Evolutionary conservation across 1,284 basidiomycete genomes (phyloP).

Genomic region (Vanrija humicola): DNA sequence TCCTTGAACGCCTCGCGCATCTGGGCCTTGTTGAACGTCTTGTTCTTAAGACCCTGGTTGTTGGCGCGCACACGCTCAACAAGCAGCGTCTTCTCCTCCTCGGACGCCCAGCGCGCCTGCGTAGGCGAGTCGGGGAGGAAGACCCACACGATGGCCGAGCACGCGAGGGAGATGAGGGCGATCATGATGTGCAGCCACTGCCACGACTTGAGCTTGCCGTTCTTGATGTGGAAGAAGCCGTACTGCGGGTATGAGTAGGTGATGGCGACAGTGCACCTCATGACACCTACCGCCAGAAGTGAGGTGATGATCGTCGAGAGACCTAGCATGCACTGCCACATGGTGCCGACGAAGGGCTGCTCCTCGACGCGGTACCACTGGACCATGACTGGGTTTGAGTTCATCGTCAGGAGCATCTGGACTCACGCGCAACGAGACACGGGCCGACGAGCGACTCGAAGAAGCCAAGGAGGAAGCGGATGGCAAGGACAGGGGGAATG

Average conservation of each 20-base stretch:
- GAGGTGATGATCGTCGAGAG: conserved; percentile 7
- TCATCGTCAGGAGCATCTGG: no score
- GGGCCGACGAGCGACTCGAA: conserved; percentile 4
- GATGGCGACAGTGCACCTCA: background rate
- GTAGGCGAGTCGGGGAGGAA: conserved; percentile 29
- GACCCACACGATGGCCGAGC: conserved; percentile 11
- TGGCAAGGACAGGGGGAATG: conserved; percentile 4
- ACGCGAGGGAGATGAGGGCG: conserved; percentile 17
- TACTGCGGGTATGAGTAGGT: conserved; percentile 1
- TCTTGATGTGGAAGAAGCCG: conserved; percentile 27
- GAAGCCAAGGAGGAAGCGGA: conserved; percentile 10
- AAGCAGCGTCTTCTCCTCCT: conserved; percentile 23
- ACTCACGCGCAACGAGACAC: conserved; percentile 2
- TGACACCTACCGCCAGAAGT: conserved; percentile 2
- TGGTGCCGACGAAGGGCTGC: conserved; percentile 14
- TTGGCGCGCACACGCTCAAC: conserved; percentile 35
- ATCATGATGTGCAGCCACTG: conserved; percentile 27
- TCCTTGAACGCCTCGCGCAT: conserved; percentile 1
- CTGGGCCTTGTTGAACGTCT: conserved; percentile 2
- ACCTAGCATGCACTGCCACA: conserved; percentile 22
- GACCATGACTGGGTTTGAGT: conserved; percentile 12
- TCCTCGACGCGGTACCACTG: conserved; percentile 20
- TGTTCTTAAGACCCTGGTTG: conserved; percentile 33
- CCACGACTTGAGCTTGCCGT: conserved; percentile 18
- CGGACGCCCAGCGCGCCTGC: conserved; percentile 25